Evolutionary conservation across 192 early-diverging fungal genomes (phyloP).

Genomic region (Obelidium mucronatum): DNA sequence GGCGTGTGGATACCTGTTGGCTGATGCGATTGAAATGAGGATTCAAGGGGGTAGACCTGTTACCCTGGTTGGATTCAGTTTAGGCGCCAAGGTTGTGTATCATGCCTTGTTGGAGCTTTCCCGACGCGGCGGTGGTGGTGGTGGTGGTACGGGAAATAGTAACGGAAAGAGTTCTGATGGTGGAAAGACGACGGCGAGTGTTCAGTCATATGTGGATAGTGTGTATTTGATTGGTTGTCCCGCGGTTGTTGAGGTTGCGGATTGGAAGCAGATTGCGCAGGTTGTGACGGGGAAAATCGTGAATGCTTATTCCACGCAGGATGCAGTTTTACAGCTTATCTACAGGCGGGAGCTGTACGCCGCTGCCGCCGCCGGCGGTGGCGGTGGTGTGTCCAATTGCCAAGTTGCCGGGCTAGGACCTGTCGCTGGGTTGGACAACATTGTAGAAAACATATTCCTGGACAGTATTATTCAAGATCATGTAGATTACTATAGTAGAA

Average conservation of each 20-base stretch:
- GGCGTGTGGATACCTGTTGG: constrained; percentile 78
- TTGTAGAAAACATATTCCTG: constrained; percentile 81
- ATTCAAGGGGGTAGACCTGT: constrained; percentile 89
- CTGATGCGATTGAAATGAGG: constrained; percentile 83
- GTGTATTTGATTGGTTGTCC: constrained; percentile 89
- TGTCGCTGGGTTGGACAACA: constrained; percentile 65
- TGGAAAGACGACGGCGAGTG: constrained; percentile 52
- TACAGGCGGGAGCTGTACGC: constrained; percentile 76
- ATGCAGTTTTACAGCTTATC: constrained; percentile 90
- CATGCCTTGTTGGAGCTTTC: constrained; percentile 87
- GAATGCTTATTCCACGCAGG: constrained; percentile 86
- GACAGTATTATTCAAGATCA: constrained; percentile 82
- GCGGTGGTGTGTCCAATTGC: constrained; percentile 52
- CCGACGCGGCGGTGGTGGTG: constrained; percentile 58
- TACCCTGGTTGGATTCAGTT: constrained; percentile 87
- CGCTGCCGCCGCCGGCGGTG: too few species aligned
- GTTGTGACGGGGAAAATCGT: constrained; percentile 86
- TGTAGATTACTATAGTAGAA: constrained; percentile 66
- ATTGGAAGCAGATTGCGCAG: constrained; percentile 80
- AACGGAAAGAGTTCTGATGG: too few species aligned
- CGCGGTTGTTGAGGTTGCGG: constrained; percentile 72
- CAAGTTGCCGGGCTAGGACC: constrained; percentile 84
- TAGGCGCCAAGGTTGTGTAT: constrained; percentile 90
- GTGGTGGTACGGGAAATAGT: too few species aligned
- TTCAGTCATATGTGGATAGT: constrained; percentile 83